A percentile compares a stretch with the other conserved stretches of the same genome.
phyloP scores from a whole-genome alignment of 2,329 filamentous ascomycete genomes.

The Phialocephala sp. region DNA sequence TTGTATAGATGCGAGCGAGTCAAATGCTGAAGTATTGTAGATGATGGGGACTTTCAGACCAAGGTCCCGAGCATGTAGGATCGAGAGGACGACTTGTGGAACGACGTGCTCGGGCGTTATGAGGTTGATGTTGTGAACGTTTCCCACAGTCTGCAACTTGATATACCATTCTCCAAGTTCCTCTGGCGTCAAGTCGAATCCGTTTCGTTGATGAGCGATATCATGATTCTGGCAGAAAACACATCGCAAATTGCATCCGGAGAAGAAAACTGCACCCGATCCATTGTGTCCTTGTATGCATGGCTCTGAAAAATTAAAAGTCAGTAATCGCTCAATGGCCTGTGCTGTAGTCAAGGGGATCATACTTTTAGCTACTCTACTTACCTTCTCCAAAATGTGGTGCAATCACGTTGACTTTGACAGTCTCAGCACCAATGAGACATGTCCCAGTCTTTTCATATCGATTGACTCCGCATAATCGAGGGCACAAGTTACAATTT shows the following conservation, averaged over 20 bases:
- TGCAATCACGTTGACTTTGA: slow-evolving; percentile 83
- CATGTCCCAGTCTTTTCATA: slow-evolving; percentile 80
- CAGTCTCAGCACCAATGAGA: slow-evolving; percentile 73
- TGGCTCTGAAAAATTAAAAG: slow-evolving; percentile 56
- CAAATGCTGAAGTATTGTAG: slow-evolving; percentile 85
- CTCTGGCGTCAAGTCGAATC: slow-evolving; percentile 79
- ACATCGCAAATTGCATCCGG: slow-evolving; percentile 55
- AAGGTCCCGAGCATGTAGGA: slow-evolving; percentile 72
- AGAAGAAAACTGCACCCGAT: slow-evolving; percentile 76
- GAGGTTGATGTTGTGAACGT: slow-evolving; percentile 89
- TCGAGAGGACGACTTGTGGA: slow-evolving; percentile 78
- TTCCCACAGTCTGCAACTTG: slow-evolving; percentile 79
- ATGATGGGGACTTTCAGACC: slow-evolving; percentile 76
- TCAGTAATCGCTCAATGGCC: slow-evolving; percentile 8
- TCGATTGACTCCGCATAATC: slow-evolving; percentile 79
- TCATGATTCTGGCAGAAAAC: slow-evolving; percentile 84
- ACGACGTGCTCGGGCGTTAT: slow-evolving; percentile 88
- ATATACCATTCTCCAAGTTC: slow-evolving; percentile 82
- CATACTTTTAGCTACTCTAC: slow-evolving; percentile 34
- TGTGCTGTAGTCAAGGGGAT: background rate
- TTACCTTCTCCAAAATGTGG: slow-evolving; percentile 81
- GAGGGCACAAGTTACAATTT: slow-evolving; percentile 82
- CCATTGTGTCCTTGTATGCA: slow-evolving; percentile 84
- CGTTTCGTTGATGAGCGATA: slow-evolving; percentile 81
- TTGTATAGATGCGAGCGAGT: slow-evolving; percentile 73